Percentiles rank a stretch among this genome's conserved stretches.
Conservation (phyloP, 2,329 filamentous ascomycete species). For the Teratosphaeria zuluensis region DNA sequence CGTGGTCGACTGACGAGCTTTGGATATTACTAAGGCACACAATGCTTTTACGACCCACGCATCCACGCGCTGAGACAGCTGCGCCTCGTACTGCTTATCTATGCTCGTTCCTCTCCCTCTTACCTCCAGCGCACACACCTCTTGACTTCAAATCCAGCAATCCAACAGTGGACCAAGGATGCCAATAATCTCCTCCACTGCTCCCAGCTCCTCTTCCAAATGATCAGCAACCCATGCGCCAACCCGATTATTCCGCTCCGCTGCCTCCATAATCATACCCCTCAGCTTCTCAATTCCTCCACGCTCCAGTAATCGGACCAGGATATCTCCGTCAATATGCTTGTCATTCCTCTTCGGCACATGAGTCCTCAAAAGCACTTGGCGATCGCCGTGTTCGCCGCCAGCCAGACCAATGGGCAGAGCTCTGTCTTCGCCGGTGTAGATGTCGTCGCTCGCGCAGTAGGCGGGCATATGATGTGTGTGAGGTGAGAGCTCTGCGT, state of each 20-base stretch:
- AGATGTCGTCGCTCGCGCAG: constrained; percentile 6
- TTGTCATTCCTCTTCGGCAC: constrained; percentile 14
- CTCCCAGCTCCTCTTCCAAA: constrained; percentile 18
- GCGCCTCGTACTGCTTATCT: background rate
- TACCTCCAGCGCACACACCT: background rate
- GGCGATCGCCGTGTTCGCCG: constrained; percentile 13
- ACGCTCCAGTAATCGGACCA: constrained; percentile 25
- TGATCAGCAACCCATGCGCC: constrained; percentile 23
- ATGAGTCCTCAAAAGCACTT: constrained; percentile 13
- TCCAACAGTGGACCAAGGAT: constrained; percentile 12
- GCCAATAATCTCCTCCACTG: constrained; percentile 14
- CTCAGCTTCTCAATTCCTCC: constrained; percentile 16
- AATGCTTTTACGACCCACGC: background rate
- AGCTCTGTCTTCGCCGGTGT: constrained; percentile 8
- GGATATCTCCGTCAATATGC: constrained; percentile 35
- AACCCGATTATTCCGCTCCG: constrained; percentile 13
- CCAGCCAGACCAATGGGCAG: constrained; percentile 17
- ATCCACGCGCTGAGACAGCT: background rate
- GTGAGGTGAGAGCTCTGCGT: constrained; percentile 22
- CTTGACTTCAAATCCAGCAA: constrained; percentile 14
- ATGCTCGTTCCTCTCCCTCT: background rate
- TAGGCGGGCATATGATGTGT: constrained; percentile 10
- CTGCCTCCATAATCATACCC: constrained; percentile 11
- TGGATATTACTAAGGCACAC: background rate
- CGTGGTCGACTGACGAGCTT: background rate